phyloP scores from a whole-genome alignment of 2,329 filamentous ascomycete species.

The Coniochaeta sp. region DNA sequence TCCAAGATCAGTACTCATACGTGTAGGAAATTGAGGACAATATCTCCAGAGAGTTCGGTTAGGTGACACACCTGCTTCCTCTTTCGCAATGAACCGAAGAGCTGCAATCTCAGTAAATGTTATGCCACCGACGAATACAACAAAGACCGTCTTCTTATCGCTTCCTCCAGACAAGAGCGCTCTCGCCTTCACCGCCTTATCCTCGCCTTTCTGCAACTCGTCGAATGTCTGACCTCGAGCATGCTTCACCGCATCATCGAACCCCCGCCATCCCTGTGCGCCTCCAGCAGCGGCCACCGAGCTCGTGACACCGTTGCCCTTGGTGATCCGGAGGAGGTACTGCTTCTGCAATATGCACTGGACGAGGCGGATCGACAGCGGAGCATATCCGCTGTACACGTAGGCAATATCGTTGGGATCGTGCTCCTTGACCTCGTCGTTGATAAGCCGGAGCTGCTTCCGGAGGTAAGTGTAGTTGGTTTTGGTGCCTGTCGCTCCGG shows the following conservation, averaged over 20 bases:
- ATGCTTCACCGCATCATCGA: slow-evolving; percentile 86
- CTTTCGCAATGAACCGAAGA: slow-evolving; percentile 77
- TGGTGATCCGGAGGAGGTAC: slow-evolving; percentile 64
- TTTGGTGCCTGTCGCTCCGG: slow-evolving; percentile 53
- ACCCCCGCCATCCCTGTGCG: slow-evolving; percentile 81
- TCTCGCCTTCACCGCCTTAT: slow-evolving; percentile 83
- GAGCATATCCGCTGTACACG: slow-evolving; percentile 95
- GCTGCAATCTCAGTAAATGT: slow-evolving; percentile 96
- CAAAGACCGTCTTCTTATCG: slow-evolving; percentile 77
- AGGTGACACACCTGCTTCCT: slow-evolving; percentile 69
- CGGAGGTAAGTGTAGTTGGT: slow-evolving; percentile 89
- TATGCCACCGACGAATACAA: slow-evolving; percentile 97
- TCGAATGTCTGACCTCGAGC: slow-evolving; percentile 86
- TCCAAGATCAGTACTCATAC: no score
- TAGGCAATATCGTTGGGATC: slow-evolving; percentile 95
- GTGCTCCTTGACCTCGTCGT: slow-evolving; percentile 94
- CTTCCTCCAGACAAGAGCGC: slow-evolving; percentile 70
- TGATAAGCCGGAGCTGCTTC: slow-evolving; percentile 79
- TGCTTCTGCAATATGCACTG: slow-evolving; percentile 92
- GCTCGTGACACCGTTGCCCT: slow-evolving; percentile 46
- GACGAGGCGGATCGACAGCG: slow-evolving; percentile 81
- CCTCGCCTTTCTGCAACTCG: slow-evolving; percentile 83
- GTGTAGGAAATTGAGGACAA: no score
- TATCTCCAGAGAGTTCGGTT: no score
- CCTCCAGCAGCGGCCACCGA: slow-evolving; percentile 44